These are phyloP conservation scores for Diaporthe batatas DNA, from an alignment of 2,329 filamentous ascomycete genomes.

Conservation along the genomic window DNA sequence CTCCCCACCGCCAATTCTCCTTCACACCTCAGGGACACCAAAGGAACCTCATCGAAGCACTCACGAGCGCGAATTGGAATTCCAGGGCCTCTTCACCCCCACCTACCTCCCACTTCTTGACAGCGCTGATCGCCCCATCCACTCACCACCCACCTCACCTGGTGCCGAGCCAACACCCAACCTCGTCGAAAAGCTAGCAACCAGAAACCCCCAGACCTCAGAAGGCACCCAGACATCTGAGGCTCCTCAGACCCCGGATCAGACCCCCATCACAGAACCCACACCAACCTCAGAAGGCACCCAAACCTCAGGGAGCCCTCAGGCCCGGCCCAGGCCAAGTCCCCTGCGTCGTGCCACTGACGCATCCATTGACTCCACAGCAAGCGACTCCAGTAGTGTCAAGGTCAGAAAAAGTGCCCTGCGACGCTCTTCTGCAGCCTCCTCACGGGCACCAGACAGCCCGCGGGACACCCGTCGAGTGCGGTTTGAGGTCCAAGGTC, in stretches of 20 bases:
- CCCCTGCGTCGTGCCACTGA: constrained; percentile 59
- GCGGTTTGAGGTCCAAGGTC: constrained; percentile 72
- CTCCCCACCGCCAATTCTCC: constrained; percentile 57
- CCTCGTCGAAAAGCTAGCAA: constrained; percentile 34
- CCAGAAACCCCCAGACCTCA: constrained; percentile 40
- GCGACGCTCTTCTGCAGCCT: constrained; percentile 65
- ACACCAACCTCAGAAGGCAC: constrained; percentile 28
- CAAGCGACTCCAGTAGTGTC: constrained; percentile 60
- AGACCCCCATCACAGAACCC: constrained; percentile 23
- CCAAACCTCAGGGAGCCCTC: constrained; percentile 18
- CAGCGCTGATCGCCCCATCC: constrained; percentile 50
- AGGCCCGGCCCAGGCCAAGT: constrained; percentile 42
- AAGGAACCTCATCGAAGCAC: constrained; percentile 58
- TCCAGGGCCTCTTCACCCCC: constrained; percentile 74
- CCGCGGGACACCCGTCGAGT: constrained; percentile 65
- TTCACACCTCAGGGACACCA: constrained; percentile 54
- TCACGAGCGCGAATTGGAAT: constrained; percentile 70
- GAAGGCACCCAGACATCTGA: constrained; percentile 27
- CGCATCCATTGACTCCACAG: constrained; percentile 66
- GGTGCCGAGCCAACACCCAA: constrained; percentile 42
- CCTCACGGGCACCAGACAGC: constrained; percentile 59
- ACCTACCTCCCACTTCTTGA: constrained; percentile 74
- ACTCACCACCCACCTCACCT: constrained; percentile 44
- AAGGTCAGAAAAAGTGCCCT: constrained; percentile 66
- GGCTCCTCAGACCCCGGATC: not conserved